Percentiles rank a stretch among this genome's conserved stretches.
Conservation (phyloP, 148 eudicot genomes). For the Rhododendron simsii region DNA sequence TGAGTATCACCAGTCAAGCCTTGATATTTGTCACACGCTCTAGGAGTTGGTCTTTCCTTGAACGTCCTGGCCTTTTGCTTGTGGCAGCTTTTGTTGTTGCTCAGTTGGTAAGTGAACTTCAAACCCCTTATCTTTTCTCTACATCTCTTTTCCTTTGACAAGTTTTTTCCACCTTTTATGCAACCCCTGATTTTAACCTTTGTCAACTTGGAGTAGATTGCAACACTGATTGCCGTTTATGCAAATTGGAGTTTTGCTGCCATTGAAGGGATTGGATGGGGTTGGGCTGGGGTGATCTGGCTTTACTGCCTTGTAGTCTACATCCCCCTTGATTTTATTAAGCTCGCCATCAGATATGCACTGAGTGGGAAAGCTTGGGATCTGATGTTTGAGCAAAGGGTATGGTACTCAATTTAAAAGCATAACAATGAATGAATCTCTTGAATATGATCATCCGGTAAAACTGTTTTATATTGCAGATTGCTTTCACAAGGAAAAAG, state of each 20-base stretch:
- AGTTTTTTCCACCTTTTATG: neutral
- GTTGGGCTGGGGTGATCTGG: constrained; percentile 55
- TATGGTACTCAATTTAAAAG: neutral
- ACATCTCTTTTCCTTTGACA: neutral
- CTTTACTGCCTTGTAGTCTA: constrained; percentile 34
- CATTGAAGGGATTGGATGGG: constrained; percentile 40
- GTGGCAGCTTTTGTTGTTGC: constrained; percentile 41
- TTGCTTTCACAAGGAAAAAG: constrained; percentile 63
- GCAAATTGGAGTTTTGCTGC: constrained; percentile 48
- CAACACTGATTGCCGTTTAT: constrained; percentile 41
- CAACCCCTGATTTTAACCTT: neutral
- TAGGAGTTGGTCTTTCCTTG: constrained; percentile 42
- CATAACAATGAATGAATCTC: neutral
- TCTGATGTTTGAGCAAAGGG: constrained; percentile 41
- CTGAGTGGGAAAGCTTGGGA: constrained; percentile 47
- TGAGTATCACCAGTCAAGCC: constrained; percentile 45
- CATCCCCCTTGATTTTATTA: constrained; percentile 37
- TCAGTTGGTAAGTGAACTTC: constrained; percentile 35
- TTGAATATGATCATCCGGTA: neutral
- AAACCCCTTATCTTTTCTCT: neutral
- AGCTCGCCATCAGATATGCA: constrained; percentile 35
- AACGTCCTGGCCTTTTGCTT: constrained; percentile 39
- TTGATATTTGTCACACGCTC: constrained; percentile 43
- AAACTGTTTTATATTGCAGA: constrained; percentile 23
- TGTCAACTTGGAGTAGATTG: constrained; percentile 19